Percentiles rank a stretch among this genome's conserved stretches.
Conservation (phyloP, 2,329 filamentous ascomycete genomes). For the Penicillium thymicola region DNA sequence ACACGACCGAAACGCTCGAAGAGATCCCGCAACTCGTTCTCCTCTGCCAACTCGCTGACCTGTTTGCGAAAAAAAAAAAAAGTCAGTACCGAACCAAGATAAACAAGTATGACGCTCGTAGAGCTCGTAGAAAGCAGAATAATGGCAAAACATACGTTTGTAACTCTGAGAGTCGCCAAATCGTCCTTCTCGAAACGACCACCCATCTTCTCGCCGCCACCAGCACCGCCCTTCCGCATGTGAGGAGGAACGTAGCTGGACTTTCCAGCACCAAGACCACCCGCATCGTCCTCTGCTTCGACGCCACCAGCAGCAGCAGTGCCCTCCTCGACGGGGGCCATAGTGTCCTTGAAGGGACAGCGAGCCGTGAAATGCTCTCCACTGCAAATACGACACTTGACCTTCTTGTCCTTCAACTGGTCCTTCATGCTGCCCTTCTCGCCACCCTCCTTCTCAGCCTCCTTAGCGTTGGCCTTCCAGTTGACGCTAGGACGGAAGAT, state of each 20-base stretch:
- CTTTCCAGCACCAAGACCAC: conserved; percentile 62
- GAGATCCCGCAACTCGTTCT: conserved; percentile 91
- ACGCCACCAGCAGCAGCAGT: conserved; percentile 44
- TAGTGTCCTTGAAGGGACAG: conserved; percentile 99
- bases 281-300: conserved; percentile 48
- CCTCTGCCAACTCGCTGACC: conserved; percentile 97
- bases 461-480: conserved; percentile 88
- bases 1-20: conserved; percentile 97
- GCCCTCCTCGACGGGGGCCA: conserved; percentile 65
- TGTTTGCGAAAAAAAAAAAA: conserved; percentile 36
- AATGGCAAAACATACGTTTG: conserved; percentile 68
- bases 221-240: conserved; percentile 65
- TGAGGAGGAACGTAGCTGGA: conserved; percentile 94
- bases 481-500: conserved; percentile 89
- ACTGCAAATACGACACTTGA: conserved; percentile 98
- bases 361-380: conserved; percentile 99
- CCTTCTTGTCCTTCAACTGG: conserved; percentile 93
- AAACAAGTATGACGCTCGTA: not conserved
- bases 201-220: conserved; percentile 74
- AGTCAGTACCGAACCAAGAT: conserved; percentile 7
- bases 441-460: conserved; percentile 51
- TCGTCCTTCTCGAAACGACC: conserved; percentile 97
- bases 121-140: not conserved
- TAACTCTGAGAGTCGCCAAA: conserved; percentile 91
- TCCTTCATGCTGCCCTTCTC: conserved; percentile 63